These are phyloP conservation scores for Fraxinus cuspidata DNA, from an alignment of 257 asterid species.

Conservation along the genomic window DNA sequence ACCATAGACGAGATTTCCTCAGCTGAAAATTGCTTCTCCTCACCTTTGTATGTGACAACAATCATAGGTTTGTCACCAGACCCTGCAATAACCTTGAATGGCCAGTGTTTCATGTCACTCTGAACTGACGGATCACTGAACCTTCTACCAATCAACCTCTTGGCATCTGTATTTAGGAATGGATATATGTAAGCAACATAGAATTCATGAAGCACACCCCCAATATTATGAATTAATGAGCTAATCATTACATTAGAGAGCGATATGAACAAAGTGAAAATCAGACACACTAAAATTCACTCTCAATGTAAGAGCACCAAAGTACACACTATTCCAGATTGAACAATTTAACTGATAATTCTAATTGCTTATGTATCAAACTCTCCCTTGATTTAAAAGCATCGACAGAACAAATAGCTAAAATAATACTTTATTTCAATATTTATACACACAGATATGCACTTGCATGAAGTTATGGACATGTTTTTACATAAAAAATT, in stretches of 20 bases:
- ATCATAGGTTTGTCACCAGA: neutral
- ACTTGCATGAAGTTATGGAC: too few species aligned
- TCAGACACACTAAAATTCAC: neutral
- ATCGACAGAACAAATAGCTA: too few species aligned
- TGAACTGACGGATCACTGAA: neutral
- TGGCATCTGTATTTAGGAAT: neutral
- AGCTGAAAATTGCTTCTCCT: neutral
- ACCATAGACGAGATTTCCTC: neutral
- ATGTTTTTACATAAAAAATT: too few species aligned
- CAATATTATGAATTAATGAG: neutral
- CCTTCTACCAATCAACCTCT: constrained; percentile 1
- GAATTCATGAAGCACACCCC: neutral
- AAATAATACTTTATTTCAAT: too few species aligned
- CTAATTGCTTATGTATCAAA: too few species aligned
- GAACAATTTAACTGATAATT: too few species aligned
- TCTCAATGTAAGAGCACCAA: neutral
- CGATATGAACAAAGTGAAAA: neutral
- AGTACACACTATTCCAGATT: too few species aligned
- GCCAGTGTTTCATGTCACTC: constrained; percentile 4
- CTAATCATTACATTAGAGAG: neutral
- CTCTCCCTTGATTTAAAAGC: too few species aligned
- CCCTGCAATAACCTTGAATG: constrained; percentile 6
- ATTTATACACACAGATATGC: too few species aligned
- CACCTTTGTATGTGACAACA: neutral
- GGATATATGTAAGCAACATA: neutral